Conservation (phyloP, 1,284 basidiomycete species). For the Athelia psychrophila region DNA sequence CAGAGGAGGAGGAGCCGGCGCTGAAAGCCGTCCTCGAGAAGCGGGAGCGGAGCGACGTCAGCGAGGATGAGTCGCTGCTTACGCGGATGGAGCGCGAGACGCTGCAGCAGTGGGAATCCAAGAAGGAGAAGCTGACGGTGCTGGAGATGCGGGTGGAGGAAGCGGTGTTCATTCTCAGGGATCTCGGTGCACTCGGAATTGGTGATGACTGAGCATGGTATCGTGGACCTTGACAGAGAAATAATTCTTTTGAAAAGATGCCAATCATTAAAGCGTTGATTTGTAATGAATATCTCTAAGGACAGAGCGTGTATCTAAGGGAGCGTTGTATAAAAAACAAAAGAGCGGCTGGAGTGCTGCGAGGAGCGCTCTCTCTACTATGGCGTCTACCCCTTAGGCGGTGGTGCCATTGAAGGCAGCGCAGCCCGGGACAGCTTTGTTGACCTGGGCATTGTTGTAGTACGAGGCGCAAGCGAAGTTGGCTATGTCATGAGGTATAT, state of each 20-base stretch:
- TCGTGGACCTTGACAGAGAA: background rate
- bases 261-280: no score
- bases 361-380: no score
- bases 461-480: no score
- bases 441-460: no score
- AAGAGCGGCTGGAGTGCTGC: no score
- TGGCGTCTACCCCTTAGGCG: no score
- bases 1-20: slow-evolving; percentile 64
- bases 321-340: no score
- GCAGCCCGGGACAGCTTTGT: no score
- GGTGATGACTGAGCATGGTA: slow-evolving; percentile 29
- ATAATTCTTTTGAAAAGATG: background rate
- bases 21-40: slow-evolving; percentile 76
- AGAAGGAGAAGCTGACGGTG: slow-evolving; percentile 68
- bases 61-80: slow-evolving; percentile 65
- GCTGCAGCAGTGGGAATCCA: slow-evolving; percentile 64
- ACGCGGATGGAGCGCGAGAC: slow-evolving; percentile 71
- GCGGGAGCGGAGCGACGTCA: slow-evolving; percentile 77
- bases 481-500: no score
- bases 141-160: slow-evolving; percentile 83
- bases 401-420: no score
- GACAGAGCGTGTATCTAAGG: no score
- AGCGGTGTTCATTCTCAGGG: slow-evolving; percentile 80
- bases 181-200: slow-evolving; percentile 48
- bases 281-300: no score